phyloP scores from a whole-genome alignment of 768 basidiomycete genomes.

The Termitomyces sp. region DNA sequence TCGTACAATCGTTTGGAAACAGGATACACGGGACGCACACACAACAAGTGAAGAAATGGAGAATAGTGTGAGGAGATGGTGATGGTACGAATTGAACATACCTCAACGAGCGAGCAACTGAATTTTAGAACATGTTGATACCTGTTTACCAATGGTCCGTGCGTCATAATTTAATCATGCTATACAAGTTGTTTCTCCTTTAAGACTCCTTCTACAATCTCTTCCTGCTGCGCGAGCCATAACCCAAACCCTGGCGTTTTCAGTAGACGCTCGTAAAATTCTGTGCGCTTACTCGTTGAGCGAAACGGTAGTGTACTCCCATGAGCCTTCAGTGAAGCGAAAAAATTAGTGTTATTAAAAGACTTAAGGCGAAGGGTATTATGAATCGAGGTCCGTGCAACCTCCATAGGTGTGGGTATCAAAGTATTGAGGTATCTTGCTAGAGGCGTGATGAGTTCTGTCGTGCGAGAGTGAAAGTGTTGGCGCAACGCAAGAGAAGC shows the following conservation, averaged over 20 bases:
- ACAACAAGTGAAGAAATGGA: constrained; percentile 12
- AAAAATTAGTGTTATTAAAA: constrained; percentile 64
- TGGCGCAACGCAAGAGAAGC: constrained; percentile 64
- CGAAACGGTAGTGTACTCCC: constrained; percentile 74
- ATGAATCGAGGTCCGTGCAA: constrained; percentile 26
- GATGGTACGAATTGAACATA: constrained; percentile 5
- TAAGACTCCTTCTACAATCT: constrained; percentile 57
- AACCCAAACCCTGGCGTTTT: constrained; percentile 72
- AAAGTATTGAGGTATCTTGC: constrained; percentile 88
- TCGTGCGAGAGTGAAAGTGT: constrained; percentile 84
- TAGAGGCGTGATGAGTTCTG: constrained; percentile 81
- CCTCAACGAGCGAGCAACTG: not conserved
- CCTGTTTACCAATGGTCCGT: constrained; percentile 16
- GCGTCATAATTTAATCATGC: not conserved
- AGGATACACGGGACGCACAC: constrained; percentile 17
- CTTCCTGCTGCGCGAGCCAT: constrained; percentile 76
- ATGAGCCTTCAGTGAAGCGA: constrained; percentile 64
- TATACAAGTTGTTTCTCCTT: constrained; percentile 17
- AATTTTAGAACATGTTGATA: constrained; percentile 14
- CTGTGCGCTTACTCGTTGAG: constrained; percentile 53
- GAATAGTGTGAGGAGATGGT: constrained; percentile 2
- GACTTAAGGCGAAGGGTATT: constrained; percentile 50
- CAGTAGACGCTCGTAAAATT: constrained; percentile 77
- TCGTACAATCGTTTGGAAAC: constrained; percentile 18
- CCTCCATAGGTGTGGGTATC: constrained; percentile 65